Evolutionary conservation across 1,284 basidiomycete genomes (phyloP), one percentile per base, ranked within the genome.

Genomic region (Apiotrichum montevideense): DNA sequence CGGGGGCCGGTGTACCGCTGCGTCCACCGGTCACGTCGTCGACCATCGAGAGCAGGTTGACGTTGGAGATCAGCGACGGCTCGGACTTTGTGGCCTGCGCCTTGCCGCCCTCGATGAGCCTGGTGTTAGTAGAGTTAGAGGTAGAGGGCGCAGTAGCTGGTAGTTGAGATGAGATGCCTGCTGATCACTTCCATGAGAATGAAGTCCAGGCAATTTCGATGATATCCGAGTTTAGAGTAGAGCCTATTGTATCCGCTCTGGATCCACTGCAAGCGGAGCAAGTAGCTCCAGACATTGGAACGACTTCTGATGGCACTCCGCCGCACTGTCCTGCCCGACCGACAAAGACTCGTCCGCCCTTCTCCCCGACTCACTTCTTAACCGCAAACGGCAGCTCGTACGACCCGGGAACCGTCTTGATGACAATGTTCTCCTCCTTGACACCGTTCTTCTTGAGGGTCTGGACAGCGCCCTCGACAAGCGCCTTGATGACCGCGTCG

Each of bases 401-500:
- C 77, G 87, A 90, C 15, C 95, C 95, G 0, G 95, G 94, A 1
- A 98, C 92, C 34, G 85, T 87, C 79, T 95, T 88, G 54, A 96
- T 80, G 56, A 92, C 82, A 66, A 98, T 96, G 71, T 97, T 95
- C 70, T 83, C 82, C 57, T 88, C 83, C 79, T 89, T 89, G 62
- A 98, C 93, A 44, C 94, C 94, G 40, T 84, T 80, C 66, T 85
- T 85, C 77, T 84, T 87, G 64, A 97, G 82, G 71, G 87, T 90
- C 35, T 79, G 77, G 57, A 91, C 77, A 8, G 87, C 83, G 46
- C 93, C 93, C 1, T 80, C 77, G 57, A 97, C 80, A 50, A 97
- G 84, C 13, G 90, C 84, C 34, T 90, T 87, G 70, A 97, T 88
- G 71, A 95, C 84, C 32, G 80, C 73, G 67, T 85, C 85, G 80